Conservation (phyloP, 345 rosid species). For the Stellera chamaejasme region DNA sequence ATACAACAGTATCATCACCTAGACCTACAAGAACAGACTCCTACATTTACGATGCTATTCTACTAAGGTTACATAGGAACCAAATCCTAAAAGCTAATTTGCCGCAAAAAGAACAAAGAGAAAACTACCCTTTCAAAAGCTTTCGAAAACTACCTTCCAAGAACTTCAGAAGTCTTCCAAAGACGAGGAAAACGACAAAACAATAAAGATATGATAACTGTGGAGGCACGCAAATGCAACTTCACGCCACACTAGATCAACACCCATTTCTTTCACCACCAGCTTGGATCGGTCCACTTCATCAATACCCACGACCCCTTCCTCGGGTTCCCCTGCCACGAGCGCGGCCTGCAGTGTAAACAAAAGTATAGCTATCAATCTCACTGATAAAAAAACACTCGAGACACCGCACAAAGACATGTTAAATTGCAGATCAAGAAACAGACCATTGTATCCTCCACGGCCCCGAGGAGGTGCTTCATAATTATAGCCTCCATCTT, state of each 20-base stretch:
- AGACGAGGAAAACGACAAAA: constrained; percentile 8
- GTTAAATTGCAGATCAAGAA: background rate
- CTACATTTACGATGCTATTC: no score
- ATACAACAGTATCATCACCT: no score
- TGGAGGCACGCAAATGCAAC: constrained; percentile 18
- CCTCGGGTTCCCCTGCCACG: constrained; percentile 62
- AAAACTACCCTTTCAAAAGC: no score
- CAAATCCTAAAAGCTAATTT: no score
- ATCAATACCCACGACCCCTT: constrained; percentile 58
- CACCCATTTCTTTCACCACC: constrained; percentile 31
- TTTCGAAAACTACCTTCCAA: no score
- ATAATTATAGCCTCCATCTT: constrained; percentile 61
- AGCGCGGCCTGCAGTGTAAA: constrained; percentile 47
- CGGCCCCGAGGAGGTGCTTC: constrained; percentile 42
- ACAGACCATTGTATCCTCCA: no score
- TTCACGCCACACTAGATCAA: background rate
- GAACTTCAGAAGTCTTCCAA: no score
- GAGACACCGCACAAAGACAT: no score
- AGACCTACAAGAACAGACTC: no score
- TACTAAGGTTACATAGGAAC: no score
- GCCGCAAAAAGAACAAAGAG: no score
- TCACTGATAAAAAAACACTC: background rate
- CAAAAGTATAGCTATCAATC: background rate
- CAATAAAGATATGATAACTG: constrained; percentile 11
- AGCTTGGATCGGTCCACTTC: constrained; percentile 47